These are phyloP conservation scores for Odontarrhena argentea DNA, from an alignment of 345 rosid species.

Conservation along the genomic window DNA sequence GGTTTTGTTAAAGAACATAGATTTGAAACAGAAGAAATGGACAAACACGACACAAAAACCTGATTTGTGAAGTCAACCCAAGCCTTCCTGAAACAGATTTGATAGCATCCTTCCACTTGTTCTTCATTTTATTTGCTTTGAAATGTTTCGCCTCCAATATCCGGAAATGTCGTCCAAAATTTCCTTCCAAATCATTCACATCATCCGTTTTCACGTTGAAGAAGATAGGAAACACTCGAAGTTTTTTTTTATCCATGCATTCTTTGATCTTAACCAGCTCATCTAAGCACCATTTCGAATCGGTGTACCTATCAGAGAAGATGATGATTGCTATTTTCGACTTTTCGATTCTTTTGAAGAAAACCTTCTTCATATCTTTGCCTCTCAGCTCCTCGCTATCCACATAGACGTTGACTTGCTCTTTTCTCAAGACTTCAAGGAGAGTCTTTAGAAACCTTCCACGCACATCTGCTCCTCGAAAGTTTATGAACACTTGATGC, in stretches of 20 bases:
- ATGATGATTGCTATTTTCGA: background rate
- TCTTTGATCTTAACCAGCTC: background rate
- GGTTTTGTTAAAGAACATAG: too few relatives aligned
- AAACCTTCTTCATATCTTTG: background rate
- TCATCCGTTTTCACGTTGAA: background rate
- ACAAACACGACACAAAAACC: too few relatives aligned
- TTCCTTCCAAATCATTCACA: background rate
- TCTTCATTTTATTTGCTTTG: too few relatives aligned
- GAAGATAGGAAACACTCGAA: background rate
- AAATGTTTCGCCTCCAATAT: too few relatives aligned
- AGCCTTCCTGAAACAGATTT: too few relatives aligned
- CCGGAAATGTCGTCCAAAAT: too few relatives aligned
- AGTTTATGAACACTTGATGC: too few relatives aligned
- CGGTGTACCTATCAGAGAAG: background rate
- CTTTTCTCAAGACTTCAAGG: background rate
- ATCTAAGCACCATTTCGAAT: background rate
- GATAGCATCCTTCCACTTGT: too few relatives aligned
- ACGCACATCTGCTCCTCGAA: too few relatives aligned
- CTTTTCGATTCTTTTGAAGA: conserved; percentile 1
- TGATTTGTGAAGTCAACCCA: too few relatives aligned
- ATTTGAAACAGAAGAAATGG: too few relatives aligned
- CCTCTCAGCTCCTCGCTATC: background rate
- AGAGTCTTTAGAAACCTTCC: background rate
- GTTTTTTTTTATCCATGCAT: background rate
- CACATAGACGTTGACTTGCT: background rate